Evolutionary conservation across 768 basidiomycete species (phyloP), one percentile per base, ranked within the genome.

Genomic region (Xerocomellus amylosporus): DNA sequence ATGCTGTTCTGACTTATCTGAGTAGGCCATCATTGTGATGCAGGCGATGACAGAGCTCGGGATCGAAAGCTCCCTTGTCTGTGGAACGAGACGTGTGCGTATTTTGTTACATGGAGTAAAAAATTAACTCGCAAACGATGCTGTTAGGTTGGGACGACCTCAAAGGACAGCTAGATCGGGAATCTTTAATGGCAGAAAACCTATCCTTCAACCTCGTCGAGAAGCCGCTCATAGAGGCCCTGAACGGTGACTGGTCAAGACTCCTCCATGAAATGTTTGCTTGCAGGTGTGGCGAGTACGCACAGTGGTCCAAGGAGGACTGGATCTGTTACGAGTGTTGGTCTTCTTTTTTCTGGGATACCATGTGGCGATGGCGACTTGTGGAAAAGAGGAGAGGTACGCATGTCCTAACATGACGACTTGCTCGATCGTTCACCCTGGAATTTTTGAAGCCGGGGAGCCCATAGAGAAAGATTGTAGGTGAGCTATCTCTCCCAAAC

Each of bases 81-180:
- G 6, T 55, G 26, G 13, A 57, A 55, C 26, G 36, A 44, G 20
- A 49, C 22, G 7, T 45, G 56, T 57, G 15, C 17, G 56, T 45
- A 12, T 12, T 45, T 28, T 24, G 8, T 40, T 7, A 0, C 2
- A 14, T 15, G 30, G 37, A 4, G 5, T 33, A 42, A 33, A 26
- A 19, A 20, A n/a, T n/a, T n/a, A 28, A 33, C 20, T 13, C 5
- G 0, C 5, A 5, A 3, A 0, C 14, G 24, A 39, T 22, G 24
- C n/a, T 26, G 22, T 49, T 15, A 57, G 56, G 24, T 33, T 58
- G 54, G 56, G 34, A 37, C 6, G 17, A 48, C 33, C 28, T 56
- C 9, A 56, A 39, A 24, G 46, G 51, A 31, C 5, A 4, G 4
- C 22, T 48, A 5, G 26, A 24, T 2, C 20, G 28, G 10, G 14